Evolutionary conservation across 2,329 filamentous ascomycete species (phyloP).

Genomic region (Aspergillus sp.): DNA sequence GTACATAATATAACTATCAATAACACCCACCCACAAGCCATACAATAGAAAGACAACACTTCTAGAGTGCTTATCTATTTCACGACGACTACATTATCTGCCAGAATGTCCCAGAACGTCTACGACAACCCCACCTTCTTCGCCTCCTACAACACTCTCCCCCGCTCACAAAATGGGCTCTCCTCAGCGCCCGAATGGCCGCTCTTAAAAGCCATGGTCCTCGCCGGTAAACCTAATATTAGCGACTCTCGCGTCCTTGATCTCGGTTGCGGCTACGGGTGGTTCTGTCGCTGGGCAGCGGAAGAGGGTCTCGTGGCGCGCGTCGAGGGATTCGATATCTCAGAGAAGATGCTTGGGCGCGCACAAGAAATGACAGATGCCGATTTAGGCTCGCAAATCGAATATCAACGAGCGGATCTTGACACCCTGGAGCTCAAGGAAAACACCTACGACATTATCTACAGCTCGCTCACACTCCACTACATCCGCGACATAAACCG

Average conservation of each 20-base stretch:
- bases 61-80: too few species aligned
- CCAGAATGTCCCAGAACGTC: conserved; percentile 28
- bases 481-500: conserved; percentile 42
- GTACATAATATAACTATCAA: too few species aligned
- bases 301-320: conserved; percentile 40
- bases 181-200: conserved; percentile 52
- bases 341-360: conserved; percentile 49
- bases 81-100: too few species aligned
- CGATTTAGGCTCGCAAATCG: background rate
- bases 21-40: too few species aligned
- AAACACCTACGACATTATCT: conserved; percentile 43
- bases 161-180: conserved; percentile 47
- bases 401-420: background rate
- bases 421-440: conserved; percentile 6
- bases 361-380: conserved; percentile 32
- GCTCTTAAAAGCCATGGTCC: conserved; percentile 47
- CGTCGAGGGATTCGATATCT: conserved; percentile 49
- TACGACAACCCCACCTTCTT: conserved; percentile 52
- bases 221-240: conserved; percentile 26
- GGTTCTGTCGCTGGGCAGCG: conserved; percentile 51
- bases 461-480: conserved; percentile 50
- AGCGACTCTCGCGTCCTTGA: conserved; percentile 45
- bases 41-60: too few species aligned
- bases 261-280: conserved; percentile 54
- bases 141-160: conserved; percentile 48